phyloP scores from a whole-genome alignment of 495 filamentous ascomycete species.

The Pyrenula aspistea region DNA sequence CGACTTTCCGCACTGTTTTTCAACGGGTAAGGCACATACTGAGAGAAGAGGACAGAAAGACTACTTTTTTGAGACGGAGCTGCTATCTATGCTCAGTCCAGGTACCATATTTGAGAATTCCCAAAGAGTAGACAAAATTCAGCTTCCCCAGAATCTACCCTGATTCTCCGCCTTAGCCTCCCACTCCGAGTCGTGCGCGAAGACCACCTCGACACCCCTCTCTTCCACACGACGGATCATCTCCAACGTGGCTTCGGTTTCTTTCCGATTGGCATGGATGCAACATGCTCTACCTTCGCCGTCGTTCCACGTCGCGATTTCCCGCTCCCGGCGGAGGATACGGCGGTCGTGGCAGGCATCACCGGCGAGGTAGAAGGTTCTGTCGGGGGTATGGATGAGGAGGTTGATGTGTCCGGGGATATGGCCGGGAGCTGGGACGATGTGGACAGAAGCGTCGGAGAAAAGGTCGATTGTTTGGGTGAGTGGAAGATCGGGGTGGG shows the following conservation, averaged over 20 bases:
- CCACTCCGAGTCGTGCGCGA: constrained; percentile 35
- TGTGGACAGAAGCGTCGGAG: constrained; percentile 20
- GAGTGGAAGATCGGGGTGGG: constrained; percentile 14
- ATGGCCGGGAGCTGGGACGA: constrained; percentile 35
- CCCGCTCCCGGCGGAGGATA: constrained; percentile 25
- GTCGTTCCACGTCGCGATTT: constrained; percentile 30
- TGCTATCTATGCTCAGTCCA: too few species aligned
- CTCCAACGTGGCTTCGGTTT: constrained; percentile 20
- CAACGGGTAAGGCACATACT: too few species aligned
- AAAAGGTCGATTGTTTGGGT: constrained; percentile 29
- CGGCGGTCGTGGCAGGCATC: constrained; percentile 35
- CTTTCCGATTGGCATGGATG: constrained; percentile 25
- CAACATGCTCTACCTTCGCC: constrained; percentile 19
- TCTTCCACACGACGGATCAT: constrained; percentile 17
- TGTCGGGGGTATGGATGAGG: constrained; percentile 12
- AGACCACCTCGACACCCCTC: constrained; percentile 26
- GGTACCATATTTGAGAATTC: too few species aligned
- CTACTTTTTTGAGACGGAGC: too few species aligned
- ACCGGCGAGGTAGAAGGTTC: constrained; percentile 23
- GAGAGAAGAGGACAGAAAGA: too few species aligned
- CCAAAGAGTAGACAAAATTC: too few species aligned
- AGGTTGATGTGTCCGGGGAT: constrained; percentile 35
- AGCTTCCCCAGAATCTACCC: constrained; percentile 9
- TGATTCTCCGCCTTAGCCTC: constrained; percentile 22
- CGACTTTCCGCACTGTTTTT: too few species aligned